Base-by-base conservation (phyloP, 129 eudicot species). In the Flaveria ramosissima region DNA sequence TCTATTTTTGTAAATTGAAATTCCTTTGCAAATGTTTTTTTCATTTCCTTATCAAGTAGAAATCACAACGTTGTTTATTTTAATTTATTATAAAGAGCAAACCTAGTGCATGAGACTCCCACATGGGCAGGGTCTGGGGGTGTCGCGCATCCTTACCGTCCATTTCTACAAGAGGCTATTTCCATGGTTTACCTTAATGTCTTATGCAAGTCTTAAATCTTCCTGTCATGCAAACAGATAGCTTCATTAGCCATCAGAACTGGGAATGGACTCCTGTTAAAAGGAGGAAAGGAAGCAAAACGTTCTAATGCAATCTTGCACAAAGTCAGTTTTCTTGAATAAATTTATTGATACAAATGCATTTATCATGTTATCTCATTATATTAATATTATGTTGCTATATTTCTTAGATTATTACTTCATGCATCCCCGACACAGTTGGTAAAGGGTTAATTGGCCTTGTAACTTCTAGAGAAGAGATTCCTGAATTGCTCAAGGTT, bases 271-370 rank as follows among this genome's bases (percentile, higher is more conserved):
- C 97, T 95, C 64, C 81, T 95, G 43, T 47, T 95, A 76, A 95
- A 95, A 86, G 99, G 99, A 39, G 99, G 99, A 66, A 95, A 95
- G 63, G 99, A 95, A 87, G 99, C 99, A 57, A 95, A 83, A 71
- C 77, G 85, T 73, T 95, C 99, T n/a, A 95, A 95, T 75, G 88
- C 97, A 66, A 84, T 95, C 81, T 81, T 95, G 80, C 99, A 95
- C 83, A 86, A 91, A 96, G 97, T 95, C 68, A 81, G 19, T 4
- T 72, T 60, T 46, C 10, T 69, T 46, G 47, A 73, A 24, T 62
- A 21, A 72, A 24, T 46, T 63, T 7, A 67, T 52, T 41, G 23
- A 47, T 62, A 61, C 43, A 59, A 32, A 53, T 41, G 69, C 41
- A 41, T 26, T 36, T 50, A 15, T 36, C 59, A 47, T 43, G 65